Evolutionary conservation across 169 alveolate genomes (phyloP), one percentile per base, ranked within the genome.

Genomic region (Cryptosporidium sp.): DNA sequence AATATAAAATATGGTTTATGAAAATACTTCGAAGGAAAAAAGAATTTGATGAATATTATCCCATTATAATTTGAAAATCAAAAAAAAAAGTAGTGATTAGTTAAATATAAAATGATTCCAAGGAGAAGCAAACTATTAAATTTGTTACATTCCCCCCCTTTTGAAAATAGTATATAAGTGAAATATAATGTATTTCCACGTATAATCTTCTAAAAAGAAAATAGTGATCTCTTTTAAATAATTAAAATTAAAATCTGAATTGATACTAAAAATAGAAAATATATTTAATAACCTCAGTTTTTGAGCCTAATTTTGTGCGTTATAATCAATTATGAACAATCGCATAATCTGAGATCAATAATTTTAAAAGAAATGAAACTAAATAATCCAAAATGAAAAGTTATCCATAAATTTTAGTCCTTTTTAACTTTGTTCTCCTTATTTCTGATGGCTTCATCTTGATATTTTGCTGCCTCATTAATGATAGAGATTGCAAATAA

Each of bases 381-480:
- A 45, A 45, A 14, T 12, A 45, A 45, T 45, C 21, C 21, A 45
- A 45, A 45, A 3, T n/a, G 21, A 5, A 45, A 45, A 4, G 56
- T 45, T 14, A 45, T 21, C 6, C 7, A 45, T 2, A 14, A 65
- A 44, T 4, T 44, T 42, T 53, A 71, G 37, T 71, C 45, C 23
- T 29, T 35, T 35, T 61, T 75, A 39, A 14, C 42, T 26, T 75
- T 61, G 12, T 42, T 29, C 18, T 51, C 35, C 58, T 56, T 73
- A 14, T 56, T 73, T 14, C 44, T 75, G 39, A 12, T 56, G 16
- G 56, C 5, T 75, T 75, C 86, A 56, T 75, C 65, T 39, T 75
- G 86, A 58, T 53, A 61, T 60, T 75, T 75, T 2, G 86, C 86
- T 29, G 86, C 86, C 39, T 75, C 86, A 18, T 75, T 75, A 58